phyloP scores from a whole-genome alignment of 495 filamentous ascomycete species.

The Lophium mytilinum region DNA sequence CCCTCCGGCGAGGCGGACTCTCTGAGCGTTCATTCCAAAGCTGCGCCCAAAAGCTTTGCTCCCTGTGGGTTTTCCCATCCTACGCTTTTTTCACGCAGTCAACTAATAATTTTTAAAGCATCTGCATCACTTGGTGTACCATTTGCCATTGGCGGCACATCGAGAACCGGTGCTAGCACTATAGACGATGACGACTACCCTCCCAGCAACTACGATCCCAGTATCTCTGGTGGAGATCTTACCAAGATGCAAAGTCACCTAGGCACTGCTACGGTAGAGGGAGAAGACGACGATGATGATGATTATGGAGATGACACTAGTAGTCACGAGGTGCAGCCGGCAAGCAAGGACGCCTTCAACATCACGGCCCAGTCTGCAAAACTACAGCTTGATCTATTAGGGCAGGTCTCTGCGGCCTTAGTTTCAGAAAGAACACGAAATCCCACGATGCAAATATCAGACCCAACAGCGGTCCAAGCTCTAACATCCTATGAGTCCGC shows the following conservation, averaged over 20 bases:
- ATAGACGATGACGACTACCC: slow-evolving; percentile 51
- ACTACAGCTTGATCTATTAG: slow-evolving; percentile 81
- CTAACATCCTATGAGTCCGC: slow-evolving; percentile 83
- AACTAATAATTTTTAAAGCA: not conserved
- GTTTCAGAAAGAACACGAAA: slow-evolving; percentile 62
- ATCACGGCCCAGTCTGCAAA: slow-evolving; percentile 94
- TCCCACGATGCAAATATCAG: slow-evolving; percentile 59
- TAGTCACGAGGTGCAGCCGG: slow-evolving; percentile 59
- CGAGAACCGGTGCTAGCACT: slow-evolving; percentile 33
- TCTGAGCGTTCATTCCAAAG: slow-evolving; percentile 33
- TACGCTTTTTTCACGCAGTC: not conserved
- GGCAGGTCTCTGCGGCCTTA: slow-evolving; percentile 73
- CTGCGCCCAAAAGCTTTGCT: slow-evolving; percentile 13
- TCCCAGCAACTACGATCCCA: slow-evolving; percentile 52
- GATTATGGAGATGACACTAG: slow-evolving; percentile 79
- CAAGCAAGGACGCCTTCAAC: slow-evolving; percentile 83
- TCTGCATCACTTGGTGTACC: slow-evolving; percentile 38
- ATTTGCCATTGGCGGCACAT: slow-evolving; percentile 34
- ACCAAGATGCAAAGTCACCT: slow-evolving; percentile 42
- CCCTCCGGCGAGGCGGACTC: slow-evolving; percentile 42
- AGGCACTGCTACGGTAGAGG: slow-evolving; percentile 40
- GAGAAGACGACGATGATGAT: slow-evolving; percentile 65
- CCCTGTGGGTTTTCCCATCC: slow-evolving; percentile 8
- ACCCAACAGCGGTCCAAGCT: slow-evolving; percentile 68
- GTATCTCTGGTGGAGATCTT: slow-evolving; percentile 44